Conservation (phyloP, 352 stramenopile genomes). For the Phytophthora rubi region DNA sequence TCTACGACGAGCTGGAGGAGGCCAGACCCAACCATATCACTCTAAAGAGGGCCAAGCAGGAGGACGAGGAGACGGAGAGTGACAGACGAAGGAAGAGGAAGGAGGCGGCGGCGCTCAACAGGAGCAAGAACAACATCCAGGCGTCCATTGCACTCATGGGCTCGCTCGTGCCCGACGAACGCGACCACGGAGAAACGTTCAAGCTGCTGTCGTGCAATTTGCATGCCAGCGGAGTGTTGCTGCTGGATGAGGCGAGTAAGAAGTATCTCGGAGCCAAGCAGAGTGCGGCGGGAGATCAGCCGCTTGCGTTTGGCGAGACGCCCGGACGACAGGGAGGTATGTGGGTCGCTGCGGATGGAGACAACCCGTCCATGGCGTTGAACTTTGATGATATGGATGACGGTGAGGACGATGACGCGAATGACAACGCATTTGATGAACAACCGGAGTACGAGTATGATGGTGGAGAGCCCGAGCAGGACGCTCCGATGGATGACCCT, state of each 20-base stretch:
- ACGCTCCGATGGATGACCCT: constrained; percentile 24
- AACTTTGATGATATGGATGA: constrained; percentile 58
- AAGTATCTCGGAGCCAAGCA: constrained; percentile 55
- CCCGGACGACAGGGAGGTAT: constrained; percentile 25
- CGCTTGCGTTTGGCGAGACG: constrained; percentile 35
- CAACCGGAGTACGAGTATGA: constrained; percentile 42
- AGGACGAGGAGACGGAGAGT: constrained; percentile 23
- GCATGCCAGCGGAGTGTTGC: constrained; percentile 70
- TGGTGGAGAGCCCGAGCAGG: constrained; percentile 33
- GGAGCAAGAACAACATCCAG: constrained; percentile 79
- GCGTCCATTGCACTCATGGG: constrained; percentile 85
- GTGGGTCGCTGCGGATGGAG: constrained; percentile 29
- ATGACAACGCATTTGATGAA: constrained; percentile 37
- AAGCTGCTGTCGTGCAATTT: constrained; percentile 86
- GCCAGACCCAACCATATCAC: constrained; percentile 58
- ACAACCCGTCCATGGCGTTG: constrained; percentile 37
- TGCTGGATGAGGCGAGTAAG: constrained; percentile 81
- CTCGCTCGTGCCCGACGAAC: constrained; percentile 75
- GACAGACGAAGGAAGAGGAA: constrained; percentile 24
- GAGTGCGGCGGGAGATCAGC: constrained; percentile 16
- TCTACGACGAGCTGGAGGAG: constrained; percentile 72
- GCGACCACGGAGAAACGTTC: constrained; percentile 84
- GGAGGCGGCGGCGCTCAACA: constrained; percentile 29
- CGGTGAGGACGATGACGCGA: constrained; percentile 28
- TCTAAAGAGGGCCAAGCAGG: constrained; percentile 40